Conservation (phyloP, 176 grass and related monocot genomes). For the Bolboschoenus planiculmis region DNA sequence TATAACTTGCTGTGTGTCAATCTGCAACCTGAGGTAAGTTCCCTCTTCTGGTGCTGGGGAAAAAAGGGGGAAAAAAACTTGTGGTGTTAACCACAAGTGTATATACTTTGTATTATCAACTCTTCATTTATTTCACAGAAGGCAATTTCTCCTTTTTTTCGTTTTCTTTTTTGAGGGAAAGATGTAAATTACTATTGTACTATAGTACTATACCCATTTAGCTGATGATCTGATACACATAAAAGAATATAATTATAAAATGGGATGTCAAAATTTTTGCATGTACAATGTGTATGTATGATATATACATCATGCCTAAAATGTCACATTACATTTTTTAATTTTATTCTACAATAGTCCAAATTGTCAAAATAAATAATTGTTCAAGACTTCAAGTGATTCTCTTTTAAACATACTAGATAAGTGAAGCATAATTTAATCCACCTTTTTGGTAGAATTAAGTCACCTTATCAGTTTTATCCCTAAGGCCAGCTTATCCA, state of each 20-base stretch:
- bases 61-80: not conserved
- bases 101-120: not conserved
- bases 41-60: not conserved
- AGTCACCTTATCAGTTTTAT: not conserved
- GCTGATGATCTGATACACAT: not conserved
- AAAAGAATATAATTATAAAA: not conserved
- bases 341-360: not conserved
- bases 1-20: not conserved
- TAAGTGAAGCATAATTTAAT: not conserved
- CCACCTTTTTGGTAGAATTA: not conserved
- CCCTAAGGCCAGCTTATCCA: not conserved
- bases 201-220: not conserved
- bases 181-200: not conserved
- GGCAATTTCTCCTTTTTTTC: not conserved
- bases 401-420: not conserved
- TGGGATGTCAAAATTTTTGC: not conserved
- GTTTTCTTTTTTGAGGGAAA: not conserved
- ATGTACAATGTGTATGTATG: not conserved
- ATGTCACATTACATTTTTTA: not conserved
- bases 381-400: not conserved
- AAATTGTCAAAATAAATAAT: not conserved
- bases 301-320: not conserved
- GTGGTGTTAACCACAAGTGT: not conserved
- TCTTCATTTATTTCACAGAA: not conserved
- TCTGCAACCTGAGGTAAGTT: not conserved